Conservation (phyloP, 2,329 filamentous ascomycete species). For the Pseudocercospora ulei region DNA sequence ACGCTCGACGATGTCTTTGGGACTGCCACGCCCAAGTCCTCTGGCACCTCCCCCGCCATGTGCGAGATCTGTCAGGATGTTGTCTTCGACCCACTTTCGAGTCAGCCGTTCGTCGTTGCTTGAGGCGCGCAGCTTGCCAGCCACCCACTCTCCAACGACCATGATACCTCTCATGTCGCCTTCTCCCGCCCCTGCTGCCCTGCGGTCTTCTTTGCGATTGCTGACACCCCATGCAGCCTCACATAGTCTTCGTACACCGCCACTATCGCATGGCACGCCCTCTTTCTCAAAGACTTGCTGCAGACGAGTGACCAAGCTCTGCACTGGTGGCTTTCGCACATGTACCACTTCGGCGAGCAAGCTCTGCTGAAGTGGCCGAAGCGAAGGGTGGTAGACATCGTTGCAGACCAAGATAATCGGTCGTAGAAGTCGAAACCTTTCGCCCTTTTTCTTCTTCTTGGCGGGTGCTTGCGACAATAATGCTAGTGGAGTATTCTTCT, state of each 20-base stretch:
- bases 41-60: constrained; percentile 63
- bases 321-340: constrained; percentile 76
- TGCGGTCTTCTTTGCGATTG: constrained; percentile 53
- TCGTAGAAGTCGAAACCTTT: constrained; percentile 76
- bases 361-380: constrained; percentile 71
- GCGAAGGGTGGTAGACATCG: constrained; percentile 84
- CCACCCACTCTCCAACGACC: constrained; percentile 82
- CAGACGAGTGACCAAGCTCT: constrained; percentile 71
- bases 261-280: constrained; percentile 75
- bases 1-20: constrained; percentile 65
- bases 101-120: constrained; percentile 49
- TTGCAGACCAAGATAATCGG: constrained; percentile 94
- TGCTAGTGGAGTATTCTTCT: constrained; percentile 55
- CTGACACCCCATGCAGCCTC: constrained; percentile 74
- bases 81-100: constrained; percentile 64
- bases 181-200: constrained; percentile 51
- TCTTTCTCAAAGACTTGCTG: constrained; percentile 81
- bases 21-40: constrained; percentile 60
- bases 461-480: constrained; percentile 32
- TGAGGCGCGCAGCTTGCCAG: constrained; percentile 52
- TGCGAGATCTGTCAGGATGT: constrained; percentile 57
- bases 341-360: constrained; percentile 87
- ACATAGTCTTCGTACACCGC: constrained; percentile 75
- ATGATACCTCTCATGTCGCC: constrained; percentile 73
- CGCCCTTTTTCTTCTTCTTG: constrained; percentile 58